Conservation (phyloP, 495 filamentous ascomycete species). For the Hapsidospora chrysogenum region DNA sequence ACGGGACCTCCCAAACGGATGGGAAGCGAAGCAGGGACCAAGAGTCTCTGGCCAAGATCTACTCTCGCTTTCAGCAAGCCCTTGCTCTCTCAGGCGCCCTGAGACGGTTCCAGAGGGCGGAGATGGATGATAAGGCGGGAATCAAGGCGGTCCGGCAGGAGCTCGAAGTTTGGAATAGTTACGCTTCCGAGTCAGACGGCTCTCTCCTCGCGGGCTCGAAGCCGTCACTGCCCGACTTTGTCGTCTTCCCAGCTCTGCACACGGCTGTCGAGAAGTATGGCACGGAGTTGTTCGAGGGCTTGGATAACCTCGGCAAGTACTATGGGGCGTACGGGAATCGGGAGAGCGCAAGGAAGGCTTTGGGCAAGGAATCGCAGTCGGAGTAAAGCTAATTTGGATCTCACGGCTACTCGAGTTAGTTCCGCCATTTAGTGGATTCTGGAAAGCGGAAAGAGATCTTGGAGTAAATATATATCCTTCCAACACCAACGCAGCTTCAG, state of each 20-base stretch:
- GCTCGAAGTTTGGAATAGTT: conserved; percentile 32
- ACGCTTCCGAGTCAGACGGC: conserved; percentile 18
- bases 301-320: conserved; percentile 34
- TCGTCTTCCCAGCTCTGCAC: conserved; percentile 53
- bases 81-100: conserved; percentile 20
- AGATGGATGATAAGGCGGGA: conserved; percentile 2
- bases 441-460: no score
- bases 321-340: conserved; percentile 16
- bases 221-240: conserved; percentile 51
- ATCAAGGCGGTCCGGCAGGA: conserved; percentile 14
- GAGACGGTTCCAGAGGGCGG: conserved; percentile 8
- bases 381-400: no score
- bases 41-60: conserved; percentile 15
- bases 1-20: conserved; percentile 14
- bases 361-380: no score
- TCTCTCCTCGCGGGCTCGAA: conserved; percentile 37
- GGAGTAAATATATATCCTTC: no score
- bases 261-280: conserved; percentile 27
- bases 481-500: no score
- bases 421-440: no score
- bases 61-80: conserved; percentile 19
- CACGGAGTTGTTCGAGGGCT: conserved; percentile 12
- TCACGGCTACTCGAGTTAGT: no score
- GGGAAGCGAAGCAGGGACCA: conserved; percentile 9
- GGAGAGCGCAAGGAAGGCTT: conserved; percentile 30